Percentiles rank a stretch among this genome's conserved stretches.
phyloP scores from a whole-genome alignment of 2,329 filamentous ascomycete species.

The Didymella glomerata region DNA sequence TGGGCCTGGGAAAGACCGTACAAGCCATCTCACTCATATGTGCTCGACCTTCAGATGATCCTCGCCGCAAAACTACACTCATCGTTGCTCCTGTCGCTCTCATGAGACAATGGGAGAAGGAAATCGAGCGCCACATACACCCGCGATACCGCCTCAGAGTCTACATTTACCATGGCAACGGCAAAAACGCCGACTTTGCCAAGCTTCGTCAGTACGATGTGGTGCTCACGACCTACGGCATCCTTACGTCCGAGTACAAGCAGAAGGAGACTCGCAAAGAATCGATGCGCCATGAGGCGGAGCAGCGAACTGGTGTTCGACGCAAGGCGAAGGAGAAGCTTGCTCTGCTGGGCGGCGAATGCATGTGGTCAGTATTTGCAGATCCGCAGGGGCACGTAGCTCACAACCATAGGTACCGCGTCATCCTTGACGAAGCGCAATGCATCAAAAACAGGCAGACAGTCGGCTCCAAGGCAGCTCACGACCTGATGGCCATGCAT shows the following conservation, averaged over 20 bases:
- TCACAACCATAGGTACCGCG: slow-evolving; percentile 47
- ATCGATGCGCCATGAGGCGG: slow-evolving; percentile 53
- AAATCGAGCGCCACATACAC: slow-evolving; percentile 76
- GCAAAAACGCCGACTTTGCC: slow-evolving; percentile 64
- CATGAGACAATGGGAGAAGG: slow-evolving; percentile 83
- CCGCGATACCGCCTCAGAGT: slow-evolving; percentile 67
- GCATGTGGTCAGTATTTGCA: slow-evolving; percentile 58
- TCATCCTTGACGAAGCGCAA: slow-evolving; percentile 83
- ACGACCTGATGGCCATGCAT: slow-evolving; percentile 65
- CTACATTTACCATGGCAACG: slow-evolving; percentile 71
- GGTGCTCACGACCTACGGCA: slow-evolving; percentile 81
- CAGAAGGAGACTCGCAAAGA: slow-evolving; percentile 63
- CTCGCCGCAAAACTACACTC: slow-evolving; percentile 74
- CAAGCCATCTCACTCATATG: slow-evolving; percentile 82
- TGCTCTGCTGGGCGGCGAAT: slow-evolving; percentile 65
- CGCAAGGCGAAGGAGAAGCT: slow-evolving; percentile 37
- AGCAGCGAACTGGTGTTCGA: slow-evolving; percentile 45
- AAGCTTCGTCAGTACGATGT: slow-evolving; percentile 74
- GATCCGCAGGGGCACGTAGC: slow-evolving; percentile 8
- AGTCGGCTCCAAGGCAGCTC: slow-evolving; percentile 67
- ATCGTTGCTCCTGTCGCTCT: slow-evolving; percentile 83
- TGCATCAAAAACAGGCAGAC: slow-evolving; percentile 79
- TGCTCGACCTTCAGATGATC: slow-evolving; percentile 67
- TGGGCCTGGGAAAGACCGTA: slow-evolving; percentile 86
- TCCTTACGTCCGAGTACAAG: slow-evolving; percentile 72